Percentiles rank a stretch among this genome's conserved stretches.
phyloP scores from a whole-genome alignment of 257 asterid species.

The Solanum chilense region DNA sequence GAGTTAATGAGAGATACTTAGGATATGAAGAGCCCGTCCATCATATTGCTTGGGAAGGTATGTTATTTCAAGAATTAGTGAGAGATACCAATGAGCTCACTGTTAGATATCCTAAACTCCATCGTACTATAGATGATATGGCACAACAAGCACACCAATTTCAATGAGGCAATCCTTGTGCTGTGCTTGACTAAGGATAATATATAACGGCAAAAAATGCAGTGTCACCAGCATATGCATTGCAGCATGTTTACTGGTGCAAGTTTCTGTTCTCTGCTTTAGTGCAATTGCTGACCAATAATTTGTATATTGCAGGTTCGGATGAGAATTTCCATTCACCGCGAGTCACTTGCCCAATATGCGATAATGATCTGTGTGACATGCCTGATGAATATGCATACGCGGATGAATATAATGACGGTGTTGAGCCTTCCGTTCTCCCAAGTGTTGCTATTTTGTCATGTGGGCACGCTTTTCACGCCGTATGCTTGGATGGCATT shows the following conservation, averaged over 20 bases:
- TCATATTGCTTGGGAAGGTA: constrained; percentile 3
- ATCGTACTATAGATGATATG: background rate
- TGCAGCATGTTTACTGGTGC: background rate
- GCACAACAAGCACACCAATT: background rate
- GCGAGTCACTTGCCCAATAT: background rate
- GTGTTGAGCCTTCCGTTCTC: background rate
- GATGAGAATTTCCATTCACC: background rate
- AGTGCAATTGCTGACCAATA: background rate
- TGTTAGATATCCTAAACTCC: background rate
- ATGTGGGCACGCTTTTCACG: constrained; percentile 20
- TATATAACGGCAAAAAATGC: background rate
- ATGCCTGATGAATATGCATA: background rate
- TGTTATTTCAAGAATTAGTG: background rate
- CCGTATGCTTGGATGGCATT: constrained; percentile 3
- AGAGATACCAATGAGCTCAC: too few relatives aligned
- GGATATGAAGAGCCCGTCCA: background rate
- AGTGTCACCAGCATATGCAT: background rate
- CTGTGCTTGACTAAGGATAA: background rate
- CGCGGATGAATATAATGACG: background rate
- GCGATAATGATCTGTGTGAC: background rate
- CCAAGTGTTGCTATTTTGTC: constrained; percentile 10
- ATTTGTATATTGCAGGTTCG: background rate
- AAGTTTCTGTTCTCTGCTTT: background rate
- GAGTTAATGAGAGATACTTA: background rate
- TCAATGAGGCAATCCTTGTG: background rate